Base-by-base conservation (phyloP, 2,329 filamentous ascomycete species). In the Xylariales sp. region DNA sequence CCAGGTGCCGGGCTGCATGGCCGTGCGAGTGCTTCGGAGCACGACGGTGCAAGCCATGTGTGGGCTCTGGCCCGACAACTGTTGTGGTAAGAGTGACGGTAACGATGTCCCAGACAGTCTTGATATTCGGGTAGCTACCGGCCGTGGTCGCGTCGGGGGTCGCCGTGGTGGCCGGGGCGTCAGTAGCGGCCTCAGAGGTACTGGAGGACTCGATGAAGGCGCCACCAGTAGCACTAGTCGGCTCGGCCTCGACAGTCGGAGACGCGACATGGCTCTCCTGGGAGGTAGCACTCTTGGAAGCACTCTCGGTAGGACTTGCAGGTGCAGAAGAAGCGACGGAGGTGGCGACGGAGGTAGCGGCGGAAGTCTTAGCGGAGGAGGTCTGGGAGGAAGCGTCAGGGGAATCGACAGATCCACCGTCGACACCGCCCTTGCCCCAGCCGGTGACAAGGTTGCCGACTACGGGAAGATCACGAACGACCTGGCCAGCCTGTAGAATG, bases 381-480 rank as follows among this genome's bases (percentile, higher is more conserved):
- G 55, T 41, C 32, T 63, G 32, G 18, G 53, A 62, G n/a, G 68
- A 69, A 34, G 43, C 48, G 6, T 69, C 65, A 45, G 60, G 62
- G 36, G 70, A 62, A 41, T 65, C 53, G 30, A 66, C 70, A 28
- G 54, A 62, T 56, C 62, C 67, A 43, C 61, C 59, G 52, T 45
- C 56, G 9, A 69, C 71, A 23, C 71, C 76, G 64, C 85, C 85
- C 64, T 81, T 82, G 34, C 77, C 73, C 82, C 84, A 90, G 53
- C 85, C 84, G 45, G 81, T 81, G 36, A 71, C 18, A n/a, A 89
- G 75, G 3, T 83, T 81, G 79, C 87, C 86, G 77, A 83, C 80
- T 34, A 89, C 87, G 1, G 89, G 87, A 16, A 91, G 83, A 16
- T 77, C 76, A 16, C 76, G 73, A 69, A 90, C 71, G 34, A 68